Evolutionary conservation across 2,329 filamentous ascomycete species (phyloP).

Genomic region (Diaporthe batatas): DNA sequence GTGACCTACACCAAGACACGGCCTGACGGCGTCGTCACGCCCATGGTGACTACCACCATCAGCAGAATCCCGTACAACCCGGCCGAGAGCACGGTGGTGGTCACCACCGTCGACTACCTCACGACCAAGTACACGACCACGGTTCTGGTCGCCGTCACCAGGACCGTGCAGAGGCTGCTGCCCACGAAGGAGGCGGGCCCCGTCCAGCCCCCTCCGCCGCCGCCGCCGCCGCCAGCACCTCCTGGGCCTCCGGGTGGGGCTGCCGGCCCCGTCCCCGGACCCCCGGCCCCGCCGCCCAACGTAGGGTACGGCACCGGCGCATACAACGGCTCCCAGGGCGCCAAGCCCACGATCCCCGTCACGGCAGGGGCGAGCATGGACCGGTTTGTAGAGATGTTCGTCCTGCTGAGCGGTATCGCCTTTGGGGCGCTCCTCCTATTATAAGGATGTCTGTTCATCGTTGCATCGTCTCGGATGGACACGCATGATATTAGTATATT

Average conservation of each 20-base stretch:
- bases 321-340: slow-evolving; percentile 13
- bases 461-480: background rate
- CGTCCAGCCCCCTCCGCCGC: background rate
- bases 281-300: slow-evolving; percentile 1
- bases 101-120: background rate
- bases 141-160: slow-evolving; percentile 25
- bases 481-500: background rate
- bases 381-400: slow-evolving; percentile 24
- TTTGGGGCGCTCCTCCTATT: slow-evolving; percentile 31
- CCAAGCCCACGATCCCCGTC: slow-evolving; percentile 3
- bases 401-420: slow-evolving; percentile 21
- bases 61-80: slow-evolving; percentile 36
- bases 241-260: background rate
- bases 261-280: background rate
- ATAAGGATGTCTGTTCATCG: slow-evolving; percentile 4
- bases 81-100: slow-evolving; percentile 29
- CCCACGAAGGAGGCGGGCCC: slow-evolving; percentile 4
- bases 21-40: background rate
- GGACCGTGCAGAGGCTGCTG: background rate
- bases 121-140: slow-evolving; percentile 5
- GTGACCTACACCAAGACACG: background rate
- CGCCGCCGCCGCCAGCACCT: background rate
- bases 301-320: slow-evolving; percentile 5
- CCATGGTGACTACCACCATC: background rate
- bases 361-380: slow-evolving; percentile 33